Percentiles rank a stretch among this genome's conserved stretches.
Conservation (phyloP, 192 early-diverging fungal species). For the Endogone sp. region DNA sequence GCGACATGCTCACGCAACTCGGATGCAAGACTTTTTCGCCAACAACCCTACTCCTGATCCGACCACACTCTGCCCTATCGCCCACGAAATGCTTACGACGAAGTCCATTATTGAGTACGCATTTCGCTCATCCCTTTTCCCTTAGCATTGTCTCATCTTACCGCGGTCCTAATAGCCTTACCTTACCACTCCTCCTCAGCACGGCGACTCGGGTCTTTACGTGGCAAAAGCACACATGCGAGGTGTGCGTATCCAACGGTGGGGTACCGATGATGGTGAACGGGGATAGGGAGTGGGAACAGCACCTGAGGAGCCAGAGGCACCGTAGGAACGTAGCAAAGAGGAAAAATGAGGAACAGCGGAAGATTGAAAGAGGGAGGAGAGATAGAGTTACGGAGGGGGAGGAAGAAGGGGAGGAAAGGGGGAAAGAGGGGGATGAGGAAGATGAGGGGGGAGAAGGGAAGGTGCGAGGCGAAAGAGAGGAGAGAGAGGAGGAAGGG, state of each 20-base stretch:
- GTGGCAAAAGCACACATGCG: constrained; percentile 71
- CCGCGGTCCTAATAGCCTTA: background rate
- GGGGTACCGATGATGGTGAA: constrained; percentile 53
- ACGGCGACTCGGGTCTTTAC: constrained; percentile 28
- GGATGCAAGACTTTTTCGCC: constrained; percentile 33
- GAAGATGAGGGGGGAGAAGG: too few species aligned
- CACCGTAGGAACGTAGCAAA: constrained; percentile 54
- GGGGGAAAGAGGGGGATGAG: too few species aligned
- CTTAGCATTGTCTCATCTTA: background rate
- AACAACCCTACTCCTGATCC: constrained; percentile 30
- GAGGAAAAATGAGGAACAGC: constrained; percentile 30
- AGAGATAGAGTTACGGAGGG: too few species aligned
- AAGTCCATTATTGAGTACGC: constrained; percentile 33
- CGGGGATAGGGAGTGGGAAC: constrained; percentile 71
- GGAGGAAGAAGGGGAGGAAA: too few species aligned
- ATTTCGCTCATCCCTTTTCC: too few species aligned
- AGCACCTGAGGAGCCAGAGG: constrained; percentile 63
- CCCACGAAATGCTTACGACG: constrained; percentile 32
- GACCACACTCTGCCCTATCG: constrained; percentile 21
- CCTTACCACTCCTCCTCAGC: constrained; percentile 13
- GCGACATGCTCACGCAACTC: background rate
- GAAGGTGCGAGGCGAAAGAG: too few species aligned
- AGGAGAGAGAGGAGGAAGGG: too few species aligned
- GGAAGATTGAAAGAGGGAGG: too few species aligned
- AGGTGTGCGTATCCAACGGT: constrained; percentile 53